These are phyloP conservation scores for Hawksworthiomyces lignivorus DNA, from an alignment of 2,329 filamentous ascomycete genomes.

Conservation along the genomic window DNA sequence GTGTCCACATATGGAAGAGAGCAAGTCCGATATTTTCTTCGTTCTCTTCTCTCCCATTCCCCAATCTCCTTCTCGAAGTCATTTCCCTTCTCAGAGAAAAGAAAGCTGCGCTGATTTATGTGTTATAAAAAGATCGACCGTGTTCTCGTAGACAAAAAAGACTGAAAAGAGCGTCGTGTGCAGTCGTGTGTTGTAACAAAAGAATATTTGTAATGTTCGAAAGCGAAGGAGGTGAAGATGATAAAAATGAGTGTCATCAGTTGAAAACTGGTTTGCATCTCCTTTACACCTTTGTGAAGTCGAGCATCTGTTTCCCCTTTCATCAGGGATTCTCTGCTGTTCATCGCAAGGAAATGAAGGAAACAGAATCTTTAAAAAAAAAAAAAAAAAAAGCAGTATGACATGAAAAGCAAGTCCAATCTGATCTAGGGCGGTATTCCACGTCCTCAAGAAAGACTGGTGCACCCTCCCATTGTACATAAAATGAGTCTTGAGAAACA, in stretches of 20 bases:
- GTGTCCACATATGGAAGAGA: no score
- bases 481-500: constrained; percentile 1
- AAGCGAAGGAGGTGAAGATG: no score
- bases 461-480: constrained; percentile 13
- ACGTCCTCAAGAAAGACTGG: constrained; percentile 12
- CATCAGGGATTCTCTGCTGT: constrained; percentile 7
- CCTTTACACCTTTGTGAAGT: neutral
- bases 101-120: constrained; percentile 3
- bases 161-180: neutral
- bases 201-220: neutral
- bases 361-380: constrained; percentile 18
- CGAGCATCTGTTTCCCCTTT: constrained; percentile 6
- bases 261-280: neutral
- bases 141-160: constrained; percentile 6
- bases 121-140: neutral
- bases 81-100: neutral
- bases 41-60: neutral
- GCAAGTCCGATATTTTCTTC: neutral
- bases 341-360: constrained; percentile 7
- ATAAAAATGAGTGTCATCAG: neutral
- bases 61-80: neutral
- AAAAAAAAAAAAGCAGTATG: constrained; percentile 20
- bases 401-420: constrained; percentile 16
- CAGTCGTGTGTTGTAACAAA: neutral
- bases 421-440: constrained; percentile 11